Evolutionary conservation across 257 asterid species (phyloP).

Genomic region (Lycium ferocissimum): DNA sequence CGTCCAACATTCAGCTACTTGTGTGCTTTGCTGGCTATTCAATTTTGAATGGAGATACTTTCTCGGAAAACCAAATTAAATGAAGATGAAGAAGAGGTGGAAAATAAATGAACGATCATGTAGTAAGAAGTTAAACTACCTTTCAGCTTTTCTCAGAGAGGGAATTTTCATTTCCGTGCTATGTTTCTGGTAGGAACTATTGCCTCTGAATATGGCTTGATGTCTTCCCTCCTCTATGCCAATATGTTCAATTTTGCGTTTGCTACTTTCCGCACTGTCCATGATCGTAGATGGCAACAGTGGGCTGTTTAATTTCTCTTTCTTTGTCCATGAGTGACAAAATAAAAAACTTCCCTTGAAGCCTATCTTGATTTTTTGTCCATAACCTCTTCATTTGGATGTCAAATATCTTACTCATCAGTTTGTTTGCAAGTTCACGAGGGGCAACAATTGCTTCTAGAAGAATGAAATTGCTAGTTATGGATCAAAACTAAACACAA

Average conservation of each 20-base stretch:
- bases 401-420: neutral
- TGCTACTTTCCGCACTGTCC: neutral
- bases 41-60: too few species aligned
- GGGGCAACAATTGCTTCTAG: neutral
- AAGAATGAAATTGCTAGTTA: too few species aligned
- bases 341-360: neutral
- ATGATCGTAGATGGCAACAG: neutral
- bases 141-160: neutral
- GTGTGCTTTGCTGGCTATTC: too few species aligned
- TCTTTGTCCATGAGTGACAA: neutral
- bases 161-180: neutral
- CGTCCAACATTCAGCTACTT: too few species aligned
- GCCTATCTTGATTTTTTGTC: neutral
- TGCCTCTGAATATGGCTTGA: neutral
- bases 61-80: too few species aligned
- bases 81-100: neutral
- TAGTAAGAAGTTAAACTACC: neutral
- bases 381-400: neutral
- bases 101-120: neutral
- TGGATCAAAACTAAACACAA: neutral
- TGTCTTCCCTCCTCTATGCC: neutral
- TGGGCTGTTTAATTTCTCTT: neutral
- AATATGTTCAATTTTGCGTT: too few species aligned
- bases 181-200: neutral
- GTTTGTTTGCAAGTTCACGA: neutral